Base-by-base conservation (phyloP, 129 eudicot species). In the Kitagawia praeruptora region DNA sequence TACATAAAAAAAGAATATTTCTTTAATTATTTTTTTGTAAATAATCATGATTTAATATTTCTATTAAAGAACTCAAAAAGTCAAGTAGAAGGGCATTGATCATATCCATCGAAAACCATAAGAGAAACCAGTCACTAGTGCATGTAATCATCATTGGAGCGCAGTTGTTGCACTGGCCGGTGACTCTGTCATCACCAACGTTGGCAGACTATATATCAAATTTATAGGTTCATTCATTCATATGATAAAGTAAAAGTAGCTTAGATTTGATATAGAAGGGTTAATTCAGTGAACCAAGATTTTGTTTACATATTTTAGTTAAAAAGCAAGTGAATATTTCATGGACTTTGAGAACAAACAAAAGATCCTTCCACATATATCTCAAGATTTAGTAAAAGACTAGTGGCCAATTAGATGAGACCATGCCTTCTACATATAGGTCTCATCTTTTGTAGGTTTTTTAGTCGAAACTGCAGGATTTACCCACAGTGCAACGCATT, bases 311-410 rank as follows among this genome's bases (percentile, higher is more conserved):
- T 81, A 77, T 84, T 63, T 47, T 23, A 5, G 79, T 74, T 38
- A 75, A 75, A 75, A 66, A 48, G 40, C 31, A 61, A 53, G 42
- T 39, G 77, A 37, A 9, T 64, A 38, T n/a, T 46, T 75, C 21
- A 56, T 79, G 79, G 87, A 78, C 67, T 40, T 76, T 38, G 31
- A 39, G 58, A 81, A 81, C 80, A 81, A 81, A 82, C 85, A 85
- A 85, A 85, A 85, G 88, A 85, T 85, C 79, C 83, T 75, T 64
- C 88, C 75, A 25, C 25, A 82, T 63, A 74, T 85, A 82, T 76
- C 46, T 64, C 61, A 38, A 82, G 85, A 82, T 85, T 85, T 78
- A 38, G 78, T 78, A 78, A 85, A 67, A 78, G 79, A 78, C 85
- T 79, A 74, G 75, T 82, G 83, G 83, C 88, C 83, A 82, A 74